Evolutionary conservation across 2,329 filamentous ascomycete genomes (phyloP), one percentile per base, ranked within the genome.

Genomic region (Zymoseptoria ardabiliae): DNA sequence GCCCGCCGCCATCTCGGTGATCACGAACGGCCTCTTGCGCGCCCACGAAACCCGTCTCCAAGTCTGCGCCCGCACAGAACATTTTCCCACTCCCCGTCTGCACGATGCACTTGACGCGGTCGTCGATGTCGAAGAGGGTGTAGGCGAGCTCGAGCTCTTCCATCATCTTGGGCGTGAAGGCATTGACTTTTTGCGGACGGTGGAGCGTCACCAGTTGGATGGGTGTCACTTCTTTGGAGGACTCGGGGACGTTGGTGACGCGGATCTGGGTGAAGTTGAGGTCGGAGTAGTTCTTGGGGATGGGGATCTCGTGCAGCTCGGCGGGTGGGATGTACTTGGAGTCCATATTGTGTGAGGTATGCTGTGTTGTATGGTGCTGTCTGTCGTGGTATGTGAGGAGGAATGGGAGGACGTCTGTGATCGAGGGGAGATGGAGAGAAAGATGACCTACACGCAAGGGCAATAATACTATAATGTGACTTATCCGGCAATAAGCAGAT

Each of bases 111-210:
- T 80, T 81, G 23, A 84, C 81, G 5, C 81, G 75, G 56, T 81
- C 77, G 60, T 85, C 82, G 22, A 77, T 71, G 61, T 83, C 79
- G 67, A 83, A 78, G 66, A 79, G 76, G 56, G 67, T 70, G 64
- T 80, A 81, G 11, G 82, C 83, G 2, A 73, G 64, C 60, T 83
- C 79, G 28, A 90, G 77, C 66, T 87, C 85, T 17, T 74, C 68
- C 66, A 82, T 81, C 85, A 90, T 89, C 13, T 74, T 77, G 20
- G 79, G 75, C 2, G 85, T 89, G 73, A 90, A 89, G 61, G 85
- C 86, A 79, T 90, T 90, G 74, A 85, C 79, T 60, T 84, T 83
- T 10, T 76, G 72, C 0, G 87, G 87, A 19, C 88, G 83, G 74
- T 87, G 79, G 49, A 90, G 80, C 2, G 82, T 82, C 35, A 89